These are phyloP conservation scores for Capronia epimyces DNA, from an alignment of 2,329 filamentous ascomycete species.

Conservation along the genomic window DNA sequence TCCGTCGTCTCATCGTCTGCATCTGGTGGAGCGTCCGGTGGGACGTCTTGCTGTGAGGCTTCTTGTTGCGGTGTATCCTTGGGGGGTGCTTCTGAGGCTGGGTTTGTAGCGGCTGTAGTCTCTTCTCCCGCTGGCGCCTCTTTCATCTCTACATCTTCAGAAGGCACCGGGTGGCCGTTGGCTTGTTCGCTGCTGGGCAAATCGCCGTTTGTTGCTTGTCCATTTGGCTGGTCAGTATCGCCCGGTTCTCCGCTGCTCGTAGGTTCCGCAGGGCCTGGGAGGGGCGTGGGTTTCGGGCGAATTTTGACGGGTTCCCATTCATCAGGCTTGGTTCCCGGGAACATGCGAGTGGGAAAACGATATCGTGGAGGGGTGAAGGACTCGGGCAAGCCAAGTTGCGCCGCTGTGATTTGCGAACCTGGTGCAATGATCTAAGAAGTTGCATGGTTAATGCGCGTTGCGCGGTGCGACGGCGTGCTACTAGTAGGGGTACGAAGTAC, in stretches of 20 bases:
- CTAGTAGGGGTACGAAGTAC: constrained; percentile 18
- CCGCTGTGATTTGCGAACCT: constrained; percentile 83
- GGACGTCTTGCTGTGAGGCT: constrained; percentile 12
- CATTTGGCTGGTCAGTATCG: constrained; percentile 3
- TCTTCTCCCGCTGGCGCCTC: constrained; percentile 36
- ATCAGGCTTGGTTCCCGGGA: constrained; percentile 67
- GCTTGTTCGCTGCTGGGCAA: constrained; percentile 36
- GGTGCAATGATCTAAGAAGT: constrained; percentile 47
- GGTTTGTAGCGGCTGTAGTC: constrained; percentile 5
- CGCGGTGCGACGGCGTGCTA: constrained; percentile 1
- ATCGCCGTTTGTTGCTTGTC: constrained; percentile 8
- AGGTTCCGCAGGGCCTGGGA: constrained; percentile 25
- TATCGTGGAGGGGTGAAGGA: constrained; percentile 84
- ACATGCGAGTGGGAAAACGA: constrained; percentile 91
- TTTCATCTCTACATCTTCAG: constrained; percentile 42
- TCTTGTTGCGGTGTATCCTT: not conserved
- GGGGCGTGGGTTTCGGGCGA: constrained; percentile 45
- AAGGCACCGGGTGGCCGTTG: constrained; percentile 29
- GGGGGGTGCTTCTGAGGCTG: constrained; percentile 1
- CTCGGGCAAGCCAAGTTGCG: constrained; percentile 83
- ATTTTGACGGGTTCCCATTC: constrained; percentile 79
- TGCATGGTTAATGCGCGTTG: constrained; percentile 4
- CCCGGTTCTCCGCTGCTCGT: constrained; percentile 33
- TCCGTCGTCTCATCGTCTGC: constrained; percentile 42
- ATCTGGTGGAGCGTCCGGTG: constrained; percentile 31